Evolutionary conservation across 331 rosid genomes (phyloP).

Genomic region (Pyracantha coccinea): DNA sequence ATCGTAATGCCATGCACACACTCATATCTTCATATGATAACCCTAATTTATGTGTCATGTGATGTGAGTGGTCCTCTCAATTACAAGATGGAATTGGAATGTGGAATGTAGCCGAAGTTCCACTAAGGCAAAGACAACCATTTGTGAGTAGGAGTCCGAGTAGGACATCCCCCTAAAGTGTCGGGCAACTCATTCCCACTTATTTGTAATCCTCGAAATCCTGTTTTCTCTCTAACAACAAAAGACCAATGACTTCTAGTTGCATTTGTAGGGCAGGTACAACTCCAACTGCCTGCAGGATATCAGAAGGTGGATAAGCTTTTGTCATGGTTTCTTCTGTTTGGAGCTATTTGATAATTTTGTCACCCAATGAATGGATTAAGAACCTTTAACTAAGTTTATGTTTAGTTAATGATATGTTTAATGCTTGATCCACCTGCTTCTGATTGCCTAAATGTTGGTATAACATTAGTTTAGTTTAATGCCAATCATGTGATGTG

Average conservation of each 20-base stretch:
- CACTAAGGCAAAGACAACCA: constrained; percentile 29
- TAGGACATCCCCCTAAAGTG: constrained; percentile 20
- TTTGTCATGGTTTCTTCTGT: neutral
- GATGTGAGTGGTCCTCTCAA: constrained; percentile 44
- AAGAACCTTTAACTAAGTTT: constrained; percentile 9
- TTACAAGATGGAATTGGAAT: constrained; percentile 17
- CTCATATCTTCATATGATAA: neutral
- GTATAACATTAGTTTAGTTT: neutral
- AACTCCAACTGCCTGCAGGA: neutral
- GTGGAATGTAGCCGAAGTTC: constrained; percentile 30
- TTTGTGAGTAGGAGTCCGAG: neutral
- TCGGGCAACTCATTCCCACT: constrained; percentile 21
- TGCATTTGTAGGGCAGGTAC: constrained; percentile 4
- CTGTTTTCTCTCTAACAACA: neutral
- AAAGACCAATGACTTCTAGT: too few relatives aligned
- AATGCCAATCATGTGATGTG: neutral
- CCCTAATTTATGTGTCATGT: neutral
- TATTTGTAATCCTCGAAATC: constrained; percentile 20
- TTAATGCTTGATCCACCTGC: constrained; percentile 11
- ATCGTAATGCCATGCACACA: constrained; percentile 13
- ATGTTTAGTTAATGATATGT: constrained; percentile 6
- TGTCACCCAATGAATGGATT: constrained; percentile 19
- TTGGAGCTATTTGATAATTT: constrained; percentile 6
- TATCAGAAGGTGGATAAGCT: constrained; percentile 16
- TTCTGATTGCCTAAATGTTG: neutral